A percentile compares a stretch with the other conserved stretches of the same genome.
Evolutionary conservation across 495 filamentous ascomycete species (phyloP).

Genomic region (Choiromyces venosus): DNA sequence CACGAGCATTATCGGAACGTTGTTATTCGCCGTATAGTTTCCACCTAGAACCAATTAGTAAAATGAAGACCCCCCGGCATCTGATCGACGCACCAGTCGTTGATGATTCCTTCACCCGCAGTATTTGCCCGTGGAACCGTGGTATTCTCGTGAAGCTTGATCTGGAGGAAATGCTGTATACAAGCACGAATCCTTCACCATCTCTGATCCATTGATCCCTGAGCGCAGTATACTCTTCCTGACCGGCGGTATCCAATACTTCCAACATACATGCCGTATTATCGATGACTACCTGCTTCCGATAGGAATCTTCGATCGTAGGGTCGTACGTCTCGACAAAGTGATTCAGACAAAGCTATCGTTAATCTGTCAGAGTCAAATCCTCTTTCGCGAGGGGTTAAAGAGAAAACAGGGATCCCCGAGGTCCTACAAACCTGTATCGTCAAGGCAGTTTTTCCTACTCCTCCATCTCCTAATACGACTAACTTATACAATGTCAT

Average conservation of each 20-base stretch:
- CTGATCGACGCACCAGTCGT: slow-evolving; percentile 61
- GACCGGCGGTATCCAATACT: slow-evolving; percentile 96
- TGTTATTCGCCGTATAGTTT: slow-evolving; percentile 48
- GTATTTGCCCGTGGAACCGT: slow-evolving; percentile 92
- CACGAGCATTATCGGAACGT: slow-evolving; percentile 90
- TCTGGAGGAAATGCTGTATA: slow-evolving; percentile 95
- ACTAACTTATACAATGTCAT: slow-evolving; percentile 99
- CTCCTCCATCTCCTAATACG: slow-evolving; percentile 84
- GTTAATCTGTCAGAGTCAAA: slow-evolving; percentile 25
- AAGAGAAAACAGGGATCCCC: slow-evolving; percentile 13
- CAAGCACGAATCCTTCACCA: slow-evolving; percentile 93
- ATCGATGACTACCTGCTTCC: slow-evolving; percentile 98
- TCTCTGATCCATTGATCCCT: slow-evolving; percentile 98
- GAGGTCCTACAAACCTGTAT: slow-evolving; percentile 62
- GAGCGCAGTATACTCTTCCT: slow-evolving; percentile 97
- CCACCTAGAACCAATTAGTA: slow-evolving; percentile 58
- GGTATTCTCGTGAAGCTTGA: slow-evolving; percentile 92
- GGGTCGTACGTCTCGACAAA: slow-evolving; percentile 91
- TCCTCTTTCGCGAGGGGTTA: slow-evolving; percentile 15
- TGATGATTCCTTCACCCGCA: slow-evolving; percentile 91
- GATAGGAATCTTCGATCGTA: slow-evolving; percentile 94
- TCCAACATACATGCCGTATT: slow-evolving; percentile 96
- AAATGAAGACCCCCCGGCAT: slow-evolving; percentile 52
- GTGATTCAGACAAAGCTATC: slow-evolving; percentile 68
- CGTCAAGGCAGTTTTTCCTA: slow-evolving; percentile 91